Percentiles rank a stretch among this genome's conserved stretches.
Evolutionary conservation across 1,284 basidiomycete genomes (phyloP).

Genomic region (Apiotrichum mycotoxinovorans): DNA sequence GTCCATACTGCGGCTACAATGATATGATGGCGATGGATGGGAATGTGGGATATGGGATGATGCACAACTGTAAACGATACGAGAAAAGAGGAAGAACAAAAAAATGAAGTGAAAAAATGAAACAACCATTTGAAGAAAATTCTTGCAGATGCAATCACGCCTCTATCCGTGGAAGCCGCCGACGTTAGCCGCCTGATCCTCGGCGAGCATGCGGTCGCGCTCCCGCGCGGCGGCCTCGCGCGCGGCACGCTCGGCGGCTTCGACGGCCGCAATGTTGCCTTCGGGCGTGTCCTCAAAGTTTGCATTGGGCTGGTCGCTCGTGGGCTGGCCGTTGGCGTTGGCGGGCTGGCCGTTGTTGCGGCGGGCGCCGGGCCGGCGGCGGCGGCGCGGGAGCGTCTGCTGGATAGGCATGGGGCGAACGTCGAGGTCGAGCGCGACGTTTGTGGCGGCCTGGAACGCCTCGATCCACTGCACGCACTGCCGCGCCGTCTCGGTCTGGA

Average conservation of each 20-base stretch:
- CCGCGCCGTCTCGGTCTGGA: constrained; percentile 82
- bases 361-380: constrained; percentile 42
- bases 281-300: constrained; percentile 31
- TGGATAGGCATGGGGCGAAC: constrained; percentile 81
- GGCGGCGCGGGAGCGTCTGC: constrained; percentile 53
- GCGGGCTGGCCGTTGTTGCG: background rate
- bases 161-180: background rate
- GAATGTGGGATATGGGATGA: too few species aligned
- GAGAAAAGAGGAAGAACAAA: too few species aligned
- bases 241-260: constrained; percentile 29
- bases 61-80: too few species aligned
- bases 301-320: constrained; percentile 18
- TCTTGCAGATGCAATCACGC: too few species aligned
- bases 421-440: constrained; percentile 87
- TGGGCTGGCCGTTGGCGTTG: background rate
- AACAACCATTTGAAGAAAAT: too few species aligned
- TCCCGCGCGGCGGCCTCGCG: constrained; percentile 28
- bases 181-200: constrained; percentile 40
- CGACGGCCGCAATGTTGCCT: constrained; percentile 40
- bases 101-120: too few species aligned
- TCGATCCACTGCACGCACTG: constrained; percentile 95
- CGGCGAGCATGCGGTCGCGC: constrained; percentile 47
- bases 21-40: constrained; percentile 60
- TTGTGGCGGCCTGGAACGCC: constrained; percentile 89
- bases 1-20: constrained; percentile 76